Percentiles rank a stretch among this genome's conserved stretches.
Conservation (phyloP, 352 stramenopile species). For the Bremia lactucae region DNA sequence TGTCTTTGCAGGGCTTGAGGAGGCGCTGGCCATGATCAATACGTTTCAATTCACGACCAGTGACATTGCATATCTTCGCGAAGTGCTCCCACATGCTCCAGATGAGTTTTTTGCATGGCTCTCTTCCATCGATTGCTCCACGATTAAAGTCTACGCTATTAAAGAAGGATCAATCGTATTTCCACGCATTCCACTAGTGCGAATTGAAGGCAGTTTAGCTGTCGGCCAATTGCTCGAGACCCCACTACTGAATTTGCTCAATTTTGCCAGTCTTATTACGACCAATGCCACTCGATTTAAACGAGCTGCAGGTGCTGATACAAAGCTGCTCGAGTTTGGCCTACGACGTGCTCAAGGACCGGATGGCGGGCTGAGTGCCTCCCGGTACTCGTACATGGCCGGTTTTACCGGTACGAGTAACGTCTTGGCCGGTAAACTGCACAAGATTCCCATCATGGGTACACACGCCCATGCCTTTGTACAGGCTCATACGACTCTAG, state of each 20-base stretch:
- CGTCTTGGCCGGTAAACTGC: conserved; percentile 93
- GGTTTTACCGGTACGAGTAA: conserved; percentile 98
- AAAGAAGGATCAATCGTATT: conserved; percentile 96
- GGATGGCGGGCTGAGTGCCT: conserved; percentile 94
- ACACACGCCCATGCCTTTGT: conserved; percentile 98
- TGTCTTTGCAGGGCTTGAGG: conserved; percentile 89
- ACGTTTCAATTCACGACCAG: conserved; percentile 88
- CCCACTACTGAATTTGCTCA: conserved; percentile 95
- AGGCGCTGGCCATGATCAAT: conserved; percentile 88
- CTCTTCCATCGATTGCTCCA: conserved; percentile 85
- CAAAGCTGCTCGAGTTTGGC: conserved; percentile 90
- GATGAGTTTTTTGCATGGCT: conserved; percentile 94
- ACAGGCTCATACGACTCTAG: conserved; percentile 88
- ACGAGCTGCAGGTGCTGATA: conserved; percentile 80
- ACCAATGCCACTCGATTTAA: conserved; percentile 97
- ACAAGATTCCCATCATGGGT: conserved; percentile 91
- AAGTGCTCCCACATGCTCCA: conserved; percentile 83
- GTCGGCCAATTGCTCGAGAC: conserved; percentile 97
- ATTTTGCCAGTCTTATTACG: conserved; percentile 95
- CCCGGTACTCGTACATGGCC: conserved; percentile 95
- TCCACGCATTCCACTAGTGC: conserved; percentile 90
- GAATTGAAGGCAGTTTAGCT: conserved; percentile 88
- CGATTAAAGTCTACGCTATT: conserved; percentile 90
- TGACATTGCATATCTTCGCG: conserved; percentile 92
- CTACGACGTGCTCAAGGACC: conserved; percentile 91